Percentiles rank a stretch among this genome's conserved stretches.
Evolutionary conservation across 1,284 basidiomycete genomes (phyloP).

Genomic region (Irpex lacteus): DNA sequence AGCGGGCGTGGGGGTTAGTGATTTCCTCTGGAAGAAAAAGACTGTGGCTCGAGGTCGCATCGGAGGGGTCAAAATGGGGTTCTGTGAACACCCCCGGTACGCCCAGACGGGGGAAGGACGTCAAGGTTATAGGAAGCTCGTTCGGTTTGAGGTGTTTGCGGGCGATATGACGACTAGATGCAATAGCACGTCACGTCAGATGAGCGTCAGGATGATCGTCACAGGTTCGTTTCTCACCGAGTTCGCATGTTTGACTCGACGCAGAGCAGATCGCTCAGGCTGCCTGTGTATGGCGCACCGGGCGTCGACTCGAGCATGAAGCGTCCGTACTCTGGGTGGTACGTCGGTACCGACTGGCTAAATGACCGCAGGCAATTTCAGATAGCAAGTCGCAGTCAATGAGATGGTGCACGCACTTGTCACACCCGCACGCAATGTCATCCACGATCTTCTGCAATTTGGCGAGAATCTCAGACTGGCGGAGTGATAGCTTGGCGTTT

Average conservation of each 20-base stretch:
- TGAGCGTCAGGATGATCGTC: neutral
- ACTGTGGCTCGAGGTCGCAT: slow-evolving; percentile 84
- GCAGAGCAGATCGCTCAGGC: slow-evolving; percentile 78
- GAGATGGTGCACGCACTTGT: slow-evolving; percentile 43
- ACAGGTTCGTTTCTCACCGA: slow-evolving; percentile 42
- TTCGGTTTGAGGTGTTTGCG: slow-evolving; percentile 80
- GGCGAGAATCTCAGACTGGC: slow-evolving; percentile 91
- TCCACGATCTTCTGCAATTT: slow-evolving; percentile 74
- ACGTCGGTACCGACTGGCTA: slow-evolving; percentile 83
- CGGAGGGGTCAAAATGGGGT: slow-evolving; percentile 74
- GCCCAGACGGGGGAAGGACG: slow-evolving; percentile 93
- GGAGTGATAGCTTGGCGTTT: slow-evolving; percentile 85
- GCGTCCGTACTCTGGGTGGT: slow-evolving; percentile 97
- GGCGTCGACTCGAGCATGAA: slow-evolving; percentile 99
- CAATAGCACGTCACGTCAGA: slow-evolving; percentile 19
- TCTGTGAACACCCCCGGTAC: slow-evolving; percentile 90
- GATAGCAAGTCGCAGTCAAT: neutral
- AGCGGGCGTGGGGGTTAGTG: slow-evolving; percentile 95
- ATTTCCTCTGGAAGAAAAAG: slow-evolving; percentile 95
- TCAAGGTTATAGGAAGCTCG: slow-evolving; percentile 92
- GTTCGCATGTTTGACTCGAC: slow-evolving; percentile 97
- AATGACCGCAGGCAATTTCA: slow-evolving; percentile 10
- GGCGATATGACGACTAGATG: slow-evolving; percentile 75
- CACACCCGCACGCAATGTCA: slow-evolving; percentile 61
- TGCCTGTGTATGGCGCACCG: slow-evolving; percentile 90